Evolutionary conservation across 2,329 filamentous ascomycete species (phyloP), one percentile per base, ranked within the genome.

Genomic region (Ceratocystis smalleyi): DNA sequence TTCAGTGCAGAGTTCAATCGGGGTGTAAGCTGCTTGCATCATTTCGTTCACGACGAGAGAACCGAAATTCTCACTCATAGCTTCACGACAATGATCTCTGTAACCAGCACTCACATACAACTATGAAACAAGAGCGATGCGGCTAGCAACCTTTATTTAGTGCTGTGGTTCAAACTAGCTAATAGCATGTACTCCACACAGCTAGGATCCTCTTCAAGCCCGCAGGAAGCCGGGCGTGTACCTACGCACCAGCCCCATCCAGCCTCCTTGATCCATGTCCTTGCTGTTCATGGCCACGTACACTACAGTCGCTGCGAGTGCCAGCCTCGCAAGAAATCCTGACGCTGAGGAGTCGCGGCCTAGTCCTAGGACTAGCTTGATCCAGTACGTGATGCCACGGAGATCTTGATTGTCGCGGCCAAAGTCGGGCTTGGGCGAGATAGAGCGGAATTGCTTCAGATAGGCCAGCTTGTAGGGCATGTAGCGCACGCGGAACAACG

Each of bases 401-500:
- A 79, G 71, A 64, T 78, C 75, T 43, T 76, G 77, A 68, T 84
- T 83, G 65, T 80, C 73, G 69, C 85, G 81, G 72, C 85, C 82
- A 71, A 87, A 87, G 72, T 83, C 77, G 61, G 76, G 75, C 68
- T 82, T 71, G 54, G 73, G 71, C 60, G 75, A 69, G 67, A 80
- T 73, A 59, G 77, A 73, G 55, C 74, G 72, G 65, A 83, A 75
- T 67, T 80, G 73, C 17, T 69, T 70, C 69, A 72, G 72, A 43
- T 75, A 74, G 1, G 54, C 2, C 63, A 59, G 55, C 49, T 60
- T 15, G 73, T 84, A 86, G 2, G 84, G 84, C 75, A 84, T 81
- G 75, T 87, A 87, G 67, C 89, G 81, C 62, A 89, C 78, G 66
- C 81, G 79, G 69, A 92, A 76, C 67, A 90, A 71, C 47, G 75